Evolutionary conservation across 2,329 filamentous ascomycete genomes (phyloP).

Genomic region (Harringtonia aguacate): DNA sequence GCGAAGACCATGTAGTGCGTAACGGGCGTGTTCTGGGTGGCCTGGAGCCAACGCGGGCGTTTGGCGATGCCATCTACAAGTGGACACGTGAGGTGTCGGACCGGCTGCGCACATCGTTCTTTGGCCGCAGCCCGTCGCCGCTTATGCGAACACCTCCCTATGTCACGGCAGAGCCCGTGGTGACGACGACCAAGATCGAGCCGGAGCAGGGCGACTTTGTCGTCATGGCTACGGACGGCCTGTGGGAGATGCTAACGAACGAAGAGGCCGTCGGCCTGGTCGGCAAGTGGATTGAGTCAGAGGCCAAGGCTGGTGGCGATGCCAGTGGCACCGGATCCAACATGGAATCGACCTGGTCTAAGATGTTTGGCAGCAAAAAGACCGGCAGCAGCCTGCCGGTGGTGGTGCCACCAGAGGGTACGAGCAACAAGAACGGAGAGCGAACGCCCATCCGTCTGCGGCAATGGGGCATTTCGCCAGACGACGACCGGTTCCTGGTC

Average conservation of each 20-base stretch:
- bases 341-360: slow-evolving; percentile 54
- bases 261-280: slow-evolving; percentile 96
- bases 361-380: slow-evolving; percentile 34
- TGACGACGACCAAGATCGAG: slow-evolving; percentile 86
- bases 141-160: slow-evolving; percentile 87
- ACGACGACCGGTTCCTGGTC: slow-evolving; percentile 75
- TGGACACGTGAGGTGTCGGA: slow-evolving; percentile 82
- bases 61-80: slow-evolving; percentile 95
- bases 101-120: slow-evolving; percentile 75
- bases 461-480: slow-evolving; percentile 77
- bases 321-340: slow-evolving; percentile 13
- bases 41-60: slow-evolving; percentile 85
- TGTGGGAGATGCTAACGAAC: slow-evolving; percentile 99
- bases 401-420: slow-evolving; percentile 41
- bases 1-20: slow-evolving; percentile 75
- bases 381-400: slow-evolving; percentile 50
- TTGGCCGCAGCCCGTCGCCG: slow-evolving; percentile 67
- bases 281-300: slow-evolving; percentile 88
- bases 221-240: slow-evolving; percentile 89
- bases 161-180: slow-evolving; percentile 88
- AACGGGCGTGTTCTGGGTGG: slow-evolving; percentile 88
- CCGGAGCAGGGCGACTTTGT: slow-evolving; percentile 89
- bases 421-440: slow-evolving; percentile 52
- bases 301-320: slow-evolving; percentile 27
- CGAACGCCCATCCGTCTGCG: slow-evolving; percentile 77